Conservation (phyloP, 306 rosid genomes). For the Vigna angularis region DNA sequence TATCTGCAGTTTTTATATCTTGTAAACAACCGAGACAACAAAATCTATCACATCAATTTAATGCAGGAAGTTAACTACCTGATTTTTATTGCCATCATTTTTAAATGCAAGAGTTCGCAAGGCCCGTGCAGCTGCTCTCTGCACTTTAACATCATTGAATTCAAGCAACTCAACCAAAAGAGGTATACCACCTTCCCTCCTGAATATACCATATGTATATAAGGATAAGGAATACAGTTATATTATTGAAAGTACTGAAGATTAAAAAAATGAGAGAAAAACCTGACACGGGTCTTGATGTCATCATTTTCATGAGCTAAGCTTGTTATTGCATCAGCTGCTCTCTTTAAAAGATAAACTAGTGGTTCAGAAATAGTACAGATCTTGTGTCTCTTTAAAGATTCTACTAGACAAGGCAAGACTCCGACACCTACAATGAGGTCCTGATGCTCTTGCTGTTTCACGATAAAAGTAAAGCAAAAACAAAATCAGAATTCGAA, state of each 20-base stretch:
- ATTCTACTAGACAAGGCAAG: constrained; percentile 58
- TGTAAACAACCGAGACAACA: constrained; percentile 34
- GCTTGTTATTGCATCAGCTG: constrained; percentile 64
- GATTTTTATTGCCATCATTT: constrained; percentile 66
- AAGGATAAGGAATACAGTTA: neutral
- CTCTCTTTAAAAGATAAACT: constrained; percentile 58
- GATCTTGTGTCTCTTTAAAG: constrained; percentile 50
- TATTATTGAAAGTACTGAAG: neutral
- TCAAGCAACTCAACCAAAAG: constrained; percentile 76
- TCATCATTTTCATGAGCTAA: constrained; percentile 67
- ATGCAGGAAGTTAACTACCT: constrained; percentile 50
- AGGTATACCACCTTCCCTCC: constrained; percentile 78
- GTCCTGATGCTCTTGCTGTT: constrained; percentile 68
- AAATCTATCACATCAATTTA: neutral
- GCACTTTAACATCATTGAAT: constrained; percentile 60
- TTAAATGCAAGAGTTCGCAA: constrained; percentile 68
- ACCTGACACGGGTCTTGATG: constrained; percentile 69
- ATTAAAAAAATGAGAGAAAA: constrained; percentile 7
- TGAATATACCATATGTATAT: constrained; percentile 36
- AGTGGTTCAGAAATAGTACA: constrained; percentile 38
- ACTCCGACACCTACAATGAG: constrained; percentile 70
- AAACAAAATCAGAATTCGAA: constrained; percentile 8
- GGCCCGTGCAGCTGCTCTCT: constrained; percentile 73
- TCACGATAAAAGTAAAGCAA: constrained; percentile 25
- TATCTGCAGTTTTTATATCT: constrained; percentile 61